Evolutionary conservation across 495 filamentous ascomycete species (phyloP).

Genomic region (Penicillium odoratum): DNA sequence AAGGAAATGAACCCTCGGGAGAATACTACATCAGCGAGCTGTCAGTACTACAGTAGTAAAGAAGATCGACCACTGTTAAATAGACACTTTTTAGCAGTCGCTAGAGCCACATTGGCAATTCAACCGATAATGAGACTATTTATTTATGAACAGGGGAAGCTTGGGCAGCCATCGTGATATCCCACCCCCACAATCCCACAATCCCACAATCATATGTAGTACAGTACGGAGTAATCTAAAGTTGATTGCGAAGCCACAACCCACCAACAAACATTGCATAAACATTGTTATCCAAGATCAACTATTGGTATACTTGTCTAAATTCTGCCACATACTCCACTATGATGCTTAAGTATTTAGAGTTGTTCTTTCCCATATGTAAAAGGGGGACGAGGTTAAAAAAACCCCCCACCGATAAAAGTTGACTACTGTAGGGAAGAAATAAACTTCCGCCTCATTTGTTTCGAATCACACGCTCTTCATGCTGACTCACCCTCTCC

Average conservation of each 20-base stretch:
- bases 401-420: background rate
- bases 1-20: background rate
- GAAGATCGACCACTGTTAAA: background rate
- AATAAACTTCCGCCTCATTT: background rate
- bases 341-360: background rate
- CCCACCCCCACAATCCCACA: constrained; percentile 19
- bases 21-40: background rate
- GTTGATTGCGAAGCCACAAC: constrained; percentile 1
- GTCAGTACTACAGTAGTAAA: background rate
- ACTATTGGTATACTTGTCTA: background rate
- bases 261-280: background rate
- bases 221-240: background rate
- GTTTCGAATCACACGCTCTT: background rate
- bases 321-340: background rate
- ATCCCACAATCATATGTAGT: background rate
- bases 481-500: background rate
- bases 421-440: background rate
- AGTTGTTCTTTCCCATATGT: background rate
- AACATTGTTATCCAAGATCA: background rate
- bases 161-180: background rate
- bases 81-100: background rate
- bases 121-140: constrained; percentile 2
- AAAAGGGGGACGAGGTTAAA: background rate
- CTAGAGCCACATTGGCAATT: constrained; percentile 8
- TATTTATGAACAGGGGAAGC: background rate